Conservation (phyloP, 495 filamentous ascomycete genomes). For the Bacidia gigantensis region DNA sequence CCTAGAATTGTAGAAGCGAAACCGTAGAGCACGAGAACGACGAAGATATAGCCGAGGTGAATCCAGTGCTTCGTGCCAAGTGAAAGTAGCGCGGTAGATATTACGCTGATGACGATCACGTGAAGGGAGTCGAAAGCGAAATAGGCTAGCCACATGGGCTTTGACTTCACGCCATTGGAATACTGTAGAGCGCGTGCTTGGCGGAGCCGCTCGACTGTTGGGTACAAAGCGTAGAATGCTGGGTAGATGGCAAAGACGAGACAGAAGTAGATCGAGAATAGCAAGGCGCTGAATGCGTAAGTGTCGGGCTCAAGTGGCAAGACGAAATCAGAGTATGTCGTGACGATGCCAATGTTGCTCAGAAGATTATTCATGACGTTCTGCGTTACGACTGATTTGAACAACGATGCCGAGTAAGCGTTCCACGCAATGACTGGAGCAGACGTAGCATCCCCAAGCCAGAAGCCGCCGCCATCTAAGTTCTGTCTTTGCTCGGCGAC, state of each 20-base stretch:
- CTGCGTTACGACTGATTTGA: conserved; percentile 46
- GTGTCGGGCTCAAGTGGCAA: conserved; percentile 44
- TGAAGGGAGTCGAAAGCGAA: conserved; percentile 58
- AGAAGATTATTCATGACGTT: conserved; percentile 51
- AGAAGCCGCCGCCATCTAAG: conserved; percentile 59
- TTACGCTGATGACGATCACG: conserved; percentile 42
- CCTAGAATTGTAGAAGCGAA: conserved; percentile 49
- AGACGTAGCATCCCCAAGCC: conserved; percentile 39
- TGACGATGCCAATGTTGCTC: conserved; percentile 46
- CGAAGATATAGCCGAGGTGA: conserved; percentile 54
- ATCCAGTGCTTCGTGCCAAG: conserved; percentile 38
- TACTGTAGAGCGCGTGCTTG: conserved; percentile 71
- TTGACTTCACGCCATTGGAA: conserved; percentile 57
- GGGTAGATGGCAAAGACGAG: conserved; percentile 60
- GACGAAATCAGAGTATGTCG: conserved; percentile 54
- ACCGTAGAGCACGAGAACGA: conserved; percentile 60
- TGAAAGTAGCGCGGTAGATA: conserved; percentile 45
- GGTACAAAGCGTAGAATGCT: conserved; percentile 74
- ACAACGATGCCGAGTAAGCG: conserved; percentile 28
- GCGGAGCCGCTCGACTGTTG: conserved; percentile 56
- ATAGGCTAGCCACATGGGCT: conserved; percentile 70
- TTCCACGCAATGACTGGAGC: conserved; percentile 47
- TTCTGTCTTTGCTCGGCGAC: conserved; percentile 43
- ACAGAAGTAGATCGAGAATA: conserved; percentile 64
- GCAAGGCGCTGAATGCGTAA: conserved; percentile 44